Base-by-base conservation (phyloP, 108 stramenopile species). In the Seminavis robusta region DNA sequence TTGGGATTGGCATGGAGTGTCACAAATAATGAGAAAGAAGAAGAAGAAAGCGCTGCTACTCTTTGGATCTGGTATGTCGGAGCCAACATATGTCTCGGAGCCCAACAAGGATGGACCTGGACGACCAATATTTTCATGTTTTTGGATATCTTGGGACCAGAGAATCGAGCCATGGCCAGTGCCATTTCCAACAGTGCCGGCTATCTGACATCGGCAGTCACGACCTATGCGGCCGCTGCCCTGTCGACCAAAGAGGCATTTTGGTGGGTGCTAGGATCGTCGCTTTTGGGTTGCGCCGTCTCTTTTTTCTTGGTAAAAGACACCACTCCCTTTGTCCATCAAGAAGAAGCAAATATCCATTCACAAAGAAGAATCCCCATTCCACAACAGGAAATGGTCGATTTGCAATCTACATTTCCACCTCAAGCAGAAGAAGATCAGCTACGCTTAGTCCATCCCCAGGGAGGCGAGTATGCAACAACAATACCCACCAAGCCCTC, bases 91-190 rank as follows among this genome's bases (percentile, higher is more conserved):
- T 49, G 26, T 28, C 17, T 61, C 38, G 59, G 59, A 26, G 59
- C 59, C 21, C 59, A 61, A 27, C 59, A 61, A 38, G 59, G 59
- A 3, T 49, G 47, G 59, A 61, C 59, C 0, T 61, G 59, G 59
- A 61, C 59, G 9, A 49, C 59, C 29, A 61, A 61, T 28, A 61
- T 61, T 40, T 61, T 61, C 29, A 61, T 61, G 59, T 30, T 44
- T n/a, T n/a, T 61, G 34, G 59, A 61, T 26, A 46, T 61, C 40
- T 28, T 61, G 23, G 59, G 59, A 38, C 59, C 59, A 4, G 13
- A 48, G 0, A 38, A 61, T 28, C 59, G 48, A n/a, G 59, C 59
- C 27, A 20, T 61, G 47, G 47, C 59, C 1, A 46, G 30, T 16
- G 38, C 37, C 26, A 36, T 61, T 33, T 42, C 59, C 1, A 61